These are phyloP conservation scores for Rosa multiflora DNA, from an alignment of 306 rosid genomes.

Conservation along the genomic window DNA sequence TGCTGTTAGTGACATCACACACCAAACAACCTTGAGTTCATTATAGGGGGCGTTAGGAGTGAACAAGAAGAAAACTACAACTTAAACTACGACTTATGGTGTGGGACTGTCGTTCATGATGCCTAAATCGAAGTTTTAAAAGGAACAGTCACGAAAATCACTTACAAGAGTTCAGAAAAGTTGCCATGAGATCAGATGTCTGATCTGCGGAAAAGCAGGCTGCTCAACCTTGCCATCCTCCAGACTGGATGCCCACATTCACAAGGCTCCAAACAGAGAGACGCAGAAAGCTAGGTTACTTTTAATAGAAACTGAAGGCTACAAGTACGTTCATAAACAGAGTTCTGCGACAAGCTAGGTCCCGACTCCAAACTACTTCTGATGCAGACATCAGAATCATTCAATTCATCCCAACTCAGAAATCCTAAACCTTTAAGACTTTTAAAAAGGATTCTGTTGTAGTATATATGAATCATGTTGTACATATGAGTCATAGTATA, in stretches of 20 bases:
- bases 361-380: neutral
- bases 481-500: too few relatives aligned
- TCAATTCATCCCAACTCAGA: neutral
- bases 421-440: neutral
- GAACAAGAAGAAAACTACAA: too few relatives aligned
- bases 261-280: neutral
- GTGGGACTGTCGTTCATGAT: neutral
- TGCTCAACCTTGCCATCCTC: too few relatives aligned
- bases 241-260: neutral
- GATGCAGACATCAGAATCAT: neutral
- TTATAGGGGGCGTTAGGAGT: too few relatives aligned
- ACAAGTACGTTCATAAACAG: neutral
- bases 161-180: neutral
- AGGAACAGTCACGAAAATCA: neutral
- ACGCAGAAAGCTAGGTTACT: neutral
- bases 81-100: neutral
- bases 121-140: neutral
- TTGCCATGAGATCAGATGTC: neutral
- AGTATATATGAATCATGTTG: too few relatives aligned
- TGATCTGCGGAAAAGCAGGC: too few relatives aligned
- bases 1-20: too few relatives aligned
- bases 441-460: neutral
- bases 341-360: neutral
- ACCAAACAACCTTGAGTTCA: too few relatives aligned
- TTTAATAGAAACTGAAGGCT: neutral